These are phyloP conservation scores for Lodderomyces theae DNA, from an alignment of 1,139 yeast genomes.

Conservation along the genomic window DNA sequence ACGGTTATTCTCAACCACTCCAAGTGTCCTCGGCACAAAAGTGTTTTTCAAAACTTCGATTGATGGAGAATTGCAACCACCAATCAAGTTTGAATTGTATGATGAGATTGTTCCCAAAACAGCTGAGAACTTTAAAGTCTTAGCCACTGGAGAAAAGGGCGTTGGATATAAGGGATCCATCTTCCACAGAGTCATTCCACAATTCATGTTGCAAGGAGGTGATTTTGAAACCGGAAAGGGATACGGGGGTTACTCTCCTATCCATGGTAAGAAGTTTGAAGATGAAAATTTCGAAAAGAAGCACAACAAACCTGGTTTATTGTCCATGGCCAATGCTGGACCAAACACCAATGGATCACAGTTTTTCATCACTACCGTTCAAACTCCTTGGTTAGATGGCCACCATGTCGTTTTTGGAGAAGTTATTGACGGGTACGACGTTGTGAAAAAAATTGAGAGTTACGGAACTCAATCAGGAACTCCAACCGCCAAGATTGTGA, in stretches of 20 bases:
- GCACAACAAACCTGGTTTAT: slow-evolving; percentile 38
- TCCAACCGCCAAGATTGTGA: slow-evolving; percentile 28
- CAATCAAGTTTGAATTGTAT: slow-evolving; percentile 58
- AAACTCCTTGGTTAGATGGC: slow-evolving; percentile 45
- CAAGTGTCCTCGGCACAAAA: slow-evolving; percentile 33
- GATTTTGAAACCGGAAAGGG: slow-evolving; percentile 42
- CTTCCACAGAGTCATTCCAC: slow-evolving; percentile 44
- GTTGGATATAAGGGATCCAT: slow-evolving; percentile 68
- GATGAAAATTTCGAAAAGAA: slow-evolving; percentile 38
- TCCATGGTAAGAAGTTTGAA: slow-evolving; percentile 36
- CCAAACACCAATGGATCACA: slow-evolving; percentile 45
- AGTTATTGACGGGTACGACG: slow-evolving; percentile 39
- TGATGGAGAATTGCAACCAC: slow-evolving; percentile 29
- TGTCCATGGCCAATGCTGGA: slow-evolving; percentile 45
- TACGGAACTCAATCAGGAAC: slow-evolving; percentile 32
- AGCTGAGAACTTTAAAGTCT: slow-evolving; percentile 92
- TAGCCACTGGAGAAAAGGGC: slow-evolving; percentile 94
- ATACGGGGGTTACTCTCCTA: slow-evolving; percentile 37
- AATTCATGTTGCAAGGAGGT: slow-evolving; percentile 46
- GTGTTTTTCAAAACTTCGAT: slow-evolving; percentile 38
- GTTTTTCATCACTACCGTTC: slow-evolving; percentile 43
- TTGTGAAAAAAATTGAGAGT: slow-evolving; percentile 36
- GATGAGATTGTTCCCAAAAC: slow-evolving; percentile 94
- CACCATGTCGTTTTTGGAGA: slow-evolving; percentile 44
- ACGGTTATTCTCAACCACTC: slow-evolving; percentile 30